These are phyloP conservation scores for Gracilaria caudata DNA, from an alignment of 23 red algal species.

Conservation along the genomic window DNA sequence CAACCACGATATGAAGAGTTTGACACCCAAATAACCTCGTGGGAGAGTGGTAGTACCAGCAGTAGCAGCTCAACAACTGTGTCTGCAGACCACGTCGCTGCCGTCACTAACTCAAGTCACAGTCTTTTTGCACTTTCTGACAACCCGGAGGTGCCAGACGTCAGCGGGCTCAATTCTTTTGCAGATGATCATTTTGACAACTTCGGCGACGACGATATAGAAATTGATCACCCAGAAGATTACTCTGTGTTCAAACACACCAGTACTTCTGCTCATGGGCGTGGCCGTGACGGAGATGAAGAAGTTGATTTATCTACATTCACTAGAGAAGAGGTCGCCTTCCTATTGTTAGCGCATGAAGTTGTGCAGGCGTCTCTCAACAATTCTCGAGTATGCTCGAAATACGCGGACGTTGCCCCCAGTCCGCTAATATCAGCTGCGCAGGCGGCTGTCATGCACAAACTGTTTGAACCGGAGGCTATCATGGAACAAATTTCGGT, in stretches of 20 bases:
- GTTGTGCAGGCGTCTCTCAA: conserved; percentile 34
- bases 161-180: conserved; percentile 51
- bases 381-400: conserved; percentile 30
- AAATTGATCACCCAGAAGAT: not conserved
- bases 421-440: conserved; percentile 22
- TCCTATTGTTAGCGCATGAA: conserved; percentile 54
- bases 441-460: conserved; percentile 28
- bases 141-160: conserved; percentile 58
- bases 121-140: conserved; percentile 13
- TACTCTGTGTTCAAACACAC: not conserved
- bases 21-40: not conserved
- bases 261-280: not conserved
- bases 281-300: not conserved
- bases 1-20: conserved; percentile 1
- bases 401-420: conserved; percentile 34
- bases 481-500: conserved; percentile 62
- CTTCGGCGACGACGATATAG: conserved; percentile 26
- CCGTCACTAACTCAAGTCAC: not conserved
- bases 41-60: conserved; percentile 11
- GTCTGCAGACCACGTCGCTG: not conserved
- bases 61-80: not conserved
- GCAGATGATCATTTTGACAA: not conserved
- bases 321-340: conserved; percentile 47
- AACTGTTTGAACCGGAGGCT: conserved; percentile 45
- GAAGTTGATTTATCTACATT: conserved; percentile 22